These are phyloP conservation scores for Melastoma candidum DNA, from an alignment of 441 rosid species.

Conservation along the genomic window DNA sequence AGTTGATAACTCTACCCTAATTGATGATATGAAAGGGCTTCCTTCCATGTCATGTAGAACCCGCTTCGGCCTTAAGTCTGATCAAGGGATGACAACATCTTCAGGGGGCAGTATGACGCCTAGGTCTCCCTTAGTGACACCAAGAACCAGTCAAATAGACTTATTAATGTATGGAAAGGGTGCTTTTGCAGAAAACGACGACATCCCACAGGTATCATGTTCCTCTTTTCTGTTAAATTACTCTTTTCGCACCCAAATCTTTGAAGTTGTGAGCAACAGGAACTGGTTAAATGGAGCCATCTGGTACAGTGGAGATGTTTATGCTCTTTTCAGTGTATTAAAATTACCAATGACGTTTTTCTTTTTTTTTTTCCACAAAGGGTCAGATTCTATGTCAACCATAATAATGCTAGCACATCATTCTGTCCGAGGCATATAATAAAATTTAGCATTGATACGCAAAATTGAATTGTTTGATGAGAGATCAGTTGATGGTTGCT, in stretches of 20 bases:
- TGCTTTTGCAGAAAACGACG: slow-evolving; percentile 14
- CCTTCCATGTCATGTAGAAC: slow-evolving; percentile 89
- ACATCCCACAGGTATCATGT: no score
- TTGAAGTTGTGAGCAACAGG: no score
- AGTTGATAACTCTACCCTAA: slow-evolving; percentile 55
- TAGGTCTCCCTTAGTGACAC: slow-evolving; percentile 86
- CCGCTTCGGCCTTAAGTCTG: slow-evolving; percentile 91
- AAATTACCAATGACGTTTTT: slow-evolving; percentile 1
- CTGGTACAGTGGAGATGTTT: background rate
- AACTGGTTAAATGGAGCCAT: no score
- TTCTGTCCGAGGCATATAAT: no score
- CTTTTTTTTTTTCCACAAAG: background rate
- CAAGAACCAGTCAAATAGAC: slow-evolving; percentile 83
- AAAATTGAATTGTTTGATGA: no score
- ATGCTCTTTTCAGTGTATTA: slow-evolving; percentile 4
- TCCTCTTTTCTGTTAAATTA: no score
- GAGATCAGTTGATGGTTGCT: no score
- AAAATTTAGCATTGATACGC: no score
- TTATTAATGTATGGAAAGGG: slow-evolving; percentile 76
- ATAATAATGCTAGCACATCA: no score
- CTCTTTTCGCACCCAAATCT: no score
- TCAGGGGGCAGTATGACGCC: slow-evolving; percentile 99
- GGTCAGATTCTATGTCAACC: no score
- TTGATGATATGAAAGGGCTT: slow-evolving; percentile 88
- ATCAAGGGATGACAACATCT: slow-evolving; percentile 93